Evolutionary conservation across 1,139 yeast species (phyloP), one percentile per base, ranked within the genome.

Genomic region (Debaryomyces singareniensis): DNA sequence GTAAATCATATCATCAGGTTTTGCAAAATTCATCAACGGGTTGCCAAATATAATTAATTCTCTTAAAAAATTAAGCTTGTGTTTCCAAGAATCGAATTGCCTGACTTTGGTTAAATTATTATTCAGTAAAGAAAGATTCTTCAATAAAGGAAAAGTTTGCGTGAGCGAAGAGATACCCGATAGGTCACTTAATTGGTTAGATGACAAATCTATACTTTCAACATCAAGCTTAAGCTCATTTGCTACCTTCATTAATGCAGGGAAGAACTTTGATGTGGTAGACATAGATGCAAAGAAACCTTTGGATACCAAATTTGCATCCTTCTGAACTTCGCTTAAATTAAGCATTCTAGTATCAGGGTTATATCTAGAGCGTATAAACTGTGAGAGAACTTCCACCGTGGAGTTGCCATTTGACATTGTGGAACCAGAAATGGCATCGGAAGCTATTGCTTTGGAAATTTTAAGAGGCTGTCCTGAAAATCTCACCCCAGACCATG

Each of bases 241-340:
- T 1, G 96, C 95, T 13, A 93, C 60, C 50, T 83, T 86, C 86
- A 91, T 78, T 41, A 91, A 61, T 1, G 98, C 98, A 3, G 89
- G 84, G 54, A 91, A 87, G 70, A 89, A 79, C 53, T 89, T 89
- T 11, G 93, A 71, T 1, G 75, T 53, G 3, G 75, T 68, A 29
- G 78, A 70, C 5, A 77, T 61, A 12, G 73, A 61, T 14, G 75
- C 69, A 42, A 87, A 77, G 33, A 86, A 63, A 0, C 96, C 95
- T 38, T 71, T 71, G 12, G 71, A 60, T 13, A 58, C 58, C 28
- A 91, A 61, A 11, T 57, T 66, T 16, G 74, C 79, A 49, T 91
- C 97, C 30, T 69, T 70, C 36, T 73, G 71, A 46, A 87, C 75
- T 31, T 63, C 63, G n/a, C 80, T 68, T 32, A 91, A 62, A 47